Evolutionary conservation across 139 green algal genomes (phyloP), one percentile per base, ranked within the genome.

Genomic region (Yamagishiella unicocca): DNA sequence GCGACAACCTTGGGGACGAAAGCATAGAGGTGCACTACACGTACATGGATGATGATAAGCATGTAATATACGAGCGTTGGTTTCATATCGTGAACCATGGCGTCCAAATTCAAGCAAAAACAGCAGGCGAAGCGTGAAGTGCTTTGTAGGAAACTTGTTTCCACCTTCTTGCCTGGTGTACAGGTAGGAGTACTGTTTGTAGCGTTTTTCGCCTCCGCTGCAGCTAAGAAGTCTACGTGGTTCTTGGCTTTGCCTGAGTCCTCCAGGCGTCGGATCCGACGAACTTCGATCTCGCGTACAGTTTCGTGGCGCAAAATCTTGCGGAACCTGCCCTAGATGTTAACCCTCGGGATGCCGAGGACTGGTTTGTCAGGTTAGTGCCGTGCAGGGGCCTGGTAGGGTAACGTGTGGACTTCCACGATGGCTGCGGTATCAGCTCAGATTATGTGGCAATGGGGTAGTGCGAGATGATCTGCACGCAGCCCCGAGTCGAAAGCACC

Each of bases 361-460:
- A 77, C 10, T 86, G 80, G 80, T 38, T 67, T 3, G 17, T 7
- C 43, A 86, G 80, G 80, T 77, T 8, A 4, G 77, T 78, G 54
- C 70, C 38, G 67, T 35, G 17, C 70, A 17, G 19, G 27, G 12
- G 5, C 35, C 7, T 27, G 12, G 7, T 29, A 3, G 3, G 35
- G 35, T n/a, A n/a, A n/a, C n/a, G n/a, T n/a, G n/a, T n/a, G n/a
- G n/a, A n/a, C n/a, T n/a, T n/a, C n/a, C n/a, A n/a, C n/a, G n/a
- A n/a, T n/a, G n/a, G n/a, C n/a, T n/a, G n/a, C n/a, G n/a, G n/a
- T n/a, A n/a, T n/a, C n/a, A n/a, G n/a, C n/a, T n/a, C n/a, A n/a
- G n/a, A n/a, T n/a, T n/a, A n/a, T n/a, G n/a, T n/a, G n/a, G n/a
- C n/a, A n/a, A n/a, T n/a, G n/a, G n/a, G n/a, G n/a, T n/a, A n/a